phyloP scores from a whole-genome alignment of 495 filamentous ascomycete species.

The Hypoxylon crocopeplum region DNA sequence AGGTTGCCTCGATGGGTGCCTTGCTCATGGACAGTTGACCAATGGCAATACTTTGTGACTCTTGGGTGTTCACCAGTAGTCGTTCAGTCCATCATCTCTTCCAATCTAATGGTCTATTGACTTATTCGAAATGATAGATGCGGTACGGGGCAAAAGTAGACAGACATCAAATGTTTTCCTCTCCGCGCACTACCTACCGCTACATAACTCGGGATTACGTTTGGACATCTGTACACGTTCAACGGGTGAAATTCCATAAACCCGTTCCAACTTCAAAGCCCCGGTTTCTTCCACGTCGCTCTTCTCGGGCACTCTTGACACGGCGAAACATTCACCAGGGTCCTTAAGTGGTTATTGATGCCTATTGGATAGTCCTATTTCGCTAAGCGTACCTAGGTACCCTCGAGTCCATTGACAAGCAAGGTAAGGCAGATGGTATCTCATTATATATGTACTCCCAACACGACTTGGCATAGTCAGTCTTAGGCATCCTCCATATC shows the following conservation, averaged over 20 bases:
- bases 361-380: not conserved
- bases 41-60: too few species aligned
- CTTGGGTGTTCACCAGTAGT: too few species aligned
- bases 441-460: not conserved
- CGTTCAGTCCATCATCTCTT: conserved; percentile 60
- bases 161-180: conserved; percentile 36
- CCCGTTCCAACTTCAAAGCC: too few species aligned
- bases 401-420: not conserved
- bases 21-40: too few species aligned
- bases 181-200: not conserved
- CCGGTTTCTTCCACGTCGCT: too few species aligned
- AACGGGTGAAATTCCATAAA: not conserved
- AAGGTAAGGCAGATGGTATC: not conserved
- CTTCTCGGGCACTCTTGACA: too few species aligned
- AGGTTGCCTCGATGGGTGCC: too few species aligned
- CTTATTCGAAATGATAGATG: conserved; percentile 55
- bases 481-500: too few species aligned
- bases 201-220: conserved; percentile 6
- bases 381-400: too few species aligned
- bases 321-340: too few species aligned
- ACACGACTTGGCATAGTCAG: not conserved
- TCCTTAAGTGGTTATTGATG: too few species aligned
- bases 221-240: conserved; percentile 4
- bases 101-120: conserved; percentile 77
- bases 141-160: conserved; percentile 82